phyloP scores from a whole-genome alignment of 164 flowering plant genomes.

The Macadamia integrifolia region DNA sequence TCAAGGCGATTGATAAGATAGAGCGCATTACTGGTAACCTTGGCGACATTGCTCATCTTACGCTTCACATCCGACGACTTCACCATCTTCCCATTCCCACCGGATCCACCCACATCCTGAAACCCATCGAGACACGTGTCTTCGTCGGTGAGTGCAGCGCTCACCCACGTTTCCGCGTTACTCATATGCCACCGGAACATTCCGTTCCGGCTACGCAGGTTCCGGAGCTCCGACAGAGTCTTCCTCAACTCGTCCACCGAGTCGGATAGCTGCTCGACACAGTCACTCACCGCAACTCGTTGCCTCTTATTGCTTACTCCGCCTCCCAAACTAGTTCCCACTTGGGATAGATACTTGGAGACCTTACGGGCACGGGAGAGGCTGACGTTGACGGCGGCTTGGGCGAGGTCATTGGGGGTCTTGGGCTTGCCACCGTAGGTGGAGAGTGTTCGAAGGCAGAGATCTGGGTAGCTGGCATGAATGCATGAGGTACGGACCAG shows the following conservation, averaged over 20 bases:
- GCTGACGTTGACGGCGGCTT: conserved; percentile 59
- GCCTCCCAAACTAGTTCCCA: background rate
- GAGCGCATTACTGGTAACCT: conserved; percentile 73
- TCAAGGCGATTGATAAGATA: conserved; percentile 64
- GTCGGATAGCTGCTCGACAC: conserved; percentile 55
- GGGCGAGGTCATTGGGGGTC: conserved; percentile 52
- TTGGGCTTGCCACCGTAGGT: conserved; percentile 40
- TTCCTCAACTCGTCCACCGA: conserved; percentile 47
- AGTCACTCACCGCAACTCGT: conserved; percentile 47
- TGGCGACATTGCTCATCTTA: conserved; percentile 44
- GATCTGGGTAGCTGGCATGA: conserved; percentile 59
- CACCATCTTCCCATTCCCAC: conserved; percentile 27
- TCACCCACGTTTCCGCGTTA: conserved; percentile 75
- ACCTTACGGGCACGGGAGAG: conserved; percentile 35
- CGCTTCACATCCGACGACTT: conserved; percentile 35
- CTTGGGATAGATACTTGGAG: conserved; percentile 26
- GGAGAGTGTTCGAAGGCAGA: conserved; percentile 63
- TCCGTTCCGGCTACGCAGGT: conserved; percentile 21
- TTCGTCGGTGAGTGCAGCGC: conserved; percentile 69
- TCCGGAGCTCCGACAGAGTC: conserved; percentile 45
- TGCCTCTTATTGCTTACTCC: conserved; percentile 15
- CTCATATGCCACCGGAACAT: conserved; percentile 52
- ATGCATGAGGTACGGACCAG: conserved; percentile 48
- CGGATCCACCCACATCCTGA: conserved; percentile 21
- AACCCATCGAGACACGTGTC: conserved; percentile 80